Evolutionary conservation across 1,139 yeast species (phyloP).

Genomic region (Candida gigantensis): DNA sequence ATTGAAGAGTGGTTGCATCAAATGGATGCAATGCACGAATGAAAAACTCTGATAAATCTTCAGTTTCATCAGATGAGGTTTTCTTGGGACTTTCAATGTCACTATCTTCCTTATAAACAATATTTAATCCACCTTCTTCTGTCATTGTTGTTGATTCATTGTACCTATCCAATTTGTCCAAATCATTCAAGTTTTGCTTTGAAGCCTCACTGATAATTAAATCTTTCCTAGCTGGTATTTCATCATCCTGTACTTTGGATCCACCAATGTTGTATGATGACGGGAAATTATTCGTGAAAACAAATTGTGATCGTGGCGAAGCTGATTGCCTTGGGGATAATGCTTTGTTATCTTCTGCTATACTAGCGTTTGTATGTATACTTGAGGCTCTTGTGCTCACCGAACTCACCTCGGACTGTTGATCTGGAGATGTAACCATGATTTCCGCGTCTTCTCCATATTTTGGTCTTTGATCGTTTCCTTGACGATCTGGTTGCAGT

Average conservation of each 20-base stretch:
- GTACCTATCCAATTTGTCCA: constrained; percentile 20
- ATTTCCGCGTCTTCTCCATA: constrained; percentile 3
- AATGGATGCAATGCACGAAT: constrained; percentile 77
- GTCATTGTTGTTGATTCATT: constrained; percentile 7
- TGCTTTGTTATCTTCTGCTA: too few relatives aligned
- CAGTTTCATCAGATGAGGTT: constrained; percentile 25
- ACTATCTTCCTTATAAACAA: constrained; percentile 17
- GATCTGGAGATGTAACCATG: constrained; percentile 6
- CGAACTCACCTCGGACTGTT: constrained; percentile 14
- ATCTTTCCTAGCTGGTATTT: constrained; percentile 36
- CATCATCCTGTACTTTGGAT: constrained; percentile 20
- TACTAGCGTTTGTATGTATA: constrained; percentile 6
- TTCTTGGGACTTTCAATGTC: constrained; percentile 2
- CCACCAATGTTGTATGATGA: constrained; percentile 21
- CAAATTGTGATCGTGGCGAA: constrained; percentile 9
- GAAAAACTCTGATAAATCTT: constrained; percentile 48
- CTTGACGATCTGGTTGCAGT: constrained; percentile 3
- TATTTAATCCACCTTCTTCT: constrained; percentile 14
- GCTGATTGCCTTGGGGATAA: constrained; percentile 2
- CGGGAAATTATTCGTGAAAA: constrained; percentile 8
- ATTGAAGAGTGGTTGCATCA: constrained; percentile 66
- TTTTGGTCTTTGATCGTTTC: too few relatives aligned
- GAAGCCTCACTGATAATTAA: constrained; percentile 20
- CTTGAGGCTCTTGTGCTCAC: constrained; percentile 13
- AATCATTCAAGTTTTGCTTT: constrained; percentile 14